These are phyloP conservation scores for Bacterosira constricta DNA, from an alignment of 108 stramenopile genomes.

Conservation along the genomic window DNA sequence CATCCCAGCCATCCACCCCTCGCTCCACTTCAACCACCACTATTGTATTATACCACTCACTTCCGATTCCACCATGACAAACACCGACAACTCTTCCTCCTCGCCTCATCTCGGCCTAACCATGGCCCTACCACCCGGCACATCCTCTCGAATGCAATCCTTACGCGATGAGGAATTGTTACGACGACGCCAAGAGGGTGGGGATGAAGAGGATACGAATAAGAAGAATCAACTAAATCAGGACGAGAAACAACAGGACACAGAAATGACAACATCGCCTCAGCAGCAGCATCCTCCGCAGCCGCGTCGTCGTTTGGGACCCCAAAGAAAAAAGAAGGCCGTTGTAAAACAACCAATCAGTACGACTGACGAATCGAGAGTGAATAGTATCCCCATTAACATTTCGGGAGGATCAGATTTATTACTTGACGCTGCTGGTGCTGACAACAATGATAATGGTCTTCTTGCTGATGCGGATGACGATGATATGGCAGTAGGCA, in stretches of 20 bases:
- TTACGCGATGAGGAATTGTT: background rate
- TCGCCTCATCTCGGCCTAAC: conserved; percentile 24
- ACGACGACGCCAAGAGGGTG: too few relatives aligned
- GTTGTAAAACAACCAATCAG: background rate
- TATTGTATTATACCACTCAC: too few relatives aligned
- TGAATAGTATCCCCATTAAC: background rate
- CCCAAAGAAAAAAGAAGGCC: conserved; percentile 28
- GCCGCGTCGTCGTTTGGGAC: conserved; percentile 30
- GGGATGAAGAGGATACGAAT: too few relatives aligned
- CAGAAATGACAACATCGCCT: too few relatives aligned
- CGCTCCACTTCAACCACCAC: too few relatives aligned
- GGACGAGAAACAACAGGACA: conserved; percentile 3
- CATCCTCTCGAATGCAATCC: background rate
- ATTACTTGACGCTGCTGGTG: background rate
- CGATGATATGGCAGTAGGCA: conserved; percentile 2
- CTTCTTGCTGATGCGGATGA: background rate
- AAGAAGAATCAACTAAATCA: too few relatives aligned
- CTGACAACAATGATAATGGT: conserved; percentile 16
- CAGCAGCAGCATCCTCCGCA: background rate
- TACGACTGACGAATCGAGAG: background rate
- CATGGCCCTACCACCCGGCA: conserved; percentile 21
- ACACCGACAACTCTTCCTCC: too few relatives aligned
- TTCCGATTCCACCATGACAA: too few relatives aligned
- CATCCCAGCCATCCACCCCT: too few relatives aligned
- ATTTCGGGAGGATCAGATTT: too few relatives aligned